Conservation (phyloP, 768 basidiomycete species). For the Gymnopilus dilepis region DNA sequence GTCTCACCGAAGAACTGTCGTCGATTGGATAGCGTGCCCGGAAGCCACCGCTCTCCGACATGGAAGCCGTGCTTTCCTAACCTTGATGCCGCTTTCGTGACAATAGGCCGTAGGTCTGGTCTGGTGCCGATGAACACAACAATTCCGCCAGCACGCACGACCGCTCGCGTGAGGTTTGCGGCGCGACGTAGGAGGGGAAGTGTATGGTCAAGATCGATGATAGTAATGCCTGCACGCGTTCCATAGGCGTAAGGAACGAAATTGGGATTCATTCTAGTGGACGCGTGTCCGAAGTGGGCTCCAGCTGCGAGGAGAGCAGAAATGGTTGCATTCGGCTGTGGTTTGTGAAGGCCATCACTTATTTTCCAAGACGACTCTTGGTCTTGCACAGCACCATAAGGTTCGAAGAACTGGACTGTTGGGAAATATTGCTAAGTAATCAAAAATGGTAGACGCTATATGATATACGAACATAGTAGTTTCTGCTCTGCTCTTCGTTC, state of each 20-base stretch:
- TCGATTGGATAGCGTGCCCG: constrained; percentile 94
- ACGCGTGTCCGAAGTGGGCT: constrained; percentile 92
- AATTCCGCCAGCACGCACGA: constrained; percentile 81
- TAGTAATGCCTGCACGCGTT: constrained; percentile 83
- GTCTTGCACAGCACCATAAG: constrained; percentile 81
- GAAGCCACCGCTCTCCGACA: constrained; percentile 89
- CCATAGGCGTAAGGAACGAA: constrained; percentile 95
- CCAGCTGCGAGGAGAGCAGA: constrained; percentile 92
- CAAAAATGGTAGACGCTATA: neutral
- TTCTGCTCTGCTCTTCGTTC: constrained; percentile 57
- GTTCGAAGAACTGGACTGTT: constrained; percentile 64
- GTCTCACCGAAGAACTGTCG: constrained; percentile 71
- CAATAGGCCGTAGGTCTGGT: constrained; percentile 73
- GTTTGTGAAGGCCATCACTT: constrained; percentile 69
- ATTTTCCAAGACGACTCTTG: constrained; percentile 74
- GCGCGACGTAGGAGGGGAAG: constrained; percentile 91
- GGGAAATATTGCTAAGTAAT: constrained; percentile 20
- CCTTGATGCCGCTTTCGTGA: constrained; percentile 80
- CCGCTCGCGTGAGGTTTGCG: constrained; percentile 81
- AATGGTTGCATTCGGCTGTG: constrained; percentile 73
- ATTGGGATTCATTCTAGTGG: constrained; percentile 84
- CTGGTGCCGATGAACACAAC: constrained; percentile 92
- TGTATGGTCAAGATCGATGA: constrained; percentile 96
- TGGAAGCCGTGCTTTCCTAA: constrained; percentile 83
- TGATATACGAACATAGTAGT: constrained; percentile 45